A percentile compares a stretch with the other conserved stretches of the same genome.
phyloP scores from a whole-genome alignment of 2,329 filamentous ascomycete genomes.

The Leptographium lundbergii region DNA sequence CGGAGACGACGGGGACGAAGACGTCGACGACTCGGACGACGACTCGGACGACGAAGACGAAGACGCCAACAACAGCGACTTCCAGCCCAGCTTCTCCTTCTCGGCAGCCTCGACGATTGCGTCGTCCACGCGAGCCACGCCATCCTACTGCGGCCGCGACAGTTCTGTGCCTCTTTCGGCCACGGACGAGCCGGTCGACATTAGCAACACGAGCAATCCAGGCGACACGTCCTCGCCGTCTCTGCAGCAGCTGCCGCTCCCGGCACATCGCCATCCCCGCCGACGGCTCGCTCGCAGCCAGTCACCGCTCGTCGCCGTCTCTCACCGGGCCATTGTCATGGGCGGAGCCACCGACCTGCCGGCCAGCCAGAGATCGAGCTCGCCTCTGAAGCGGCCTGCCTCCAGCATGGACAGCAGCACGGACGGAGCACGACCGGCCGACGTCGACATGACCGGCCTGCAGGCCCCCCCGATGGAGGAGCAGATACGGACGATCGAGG shows the following conservation, averaged over 20 bases:
- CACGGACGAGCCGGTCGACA: not conserved
- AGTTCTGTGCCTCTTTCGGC: not conserved
- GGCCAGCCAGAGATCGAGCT: conserved; percentile 46
- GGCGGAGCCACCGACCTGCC: conserved; percentile 39
- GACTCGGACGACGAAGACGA: conserved; percentile 3
- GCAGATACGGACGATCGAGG: conserved; percentile 63
- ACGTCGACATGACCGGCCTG: conserved; percentile 31
- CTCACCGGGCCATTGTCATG: conserved; percentile 46
- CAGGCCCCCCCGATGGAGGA: conserved; percentile 18
- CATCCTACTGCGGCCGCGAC: conserved; percentile 35
- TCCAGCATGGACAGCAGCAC: conserved; percentile 47
- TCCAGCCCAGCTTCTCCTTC: conserved; percentile 4
- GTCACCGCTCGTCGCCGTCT: conserved; percentile 37
- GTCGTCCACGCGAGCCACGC: conserved; percentile 45
- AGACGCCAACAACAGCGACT: conserved; percentile 5
- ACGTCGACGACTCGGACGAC: conserved; percentile 16
- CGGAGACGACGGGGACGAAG: conserved; percentile 22
- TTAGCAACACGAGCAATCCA: no score
- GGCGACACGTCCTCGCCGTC: not conserved
- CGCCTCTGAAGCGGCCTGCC: conserved; percentile 50
- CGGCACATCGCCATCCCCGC: conserved; percentile 10
- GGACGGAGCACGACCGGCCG: conserved; percentile 15
- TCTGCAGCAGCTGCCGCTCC: conserved; percentile 12
- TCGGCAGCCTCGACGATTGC: conserved; percentile 10
- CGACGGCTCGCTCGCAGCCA: conserved; percentile 28